Evolutionary conservation across 768 basidiomycete species (phyloP).

Genomic region (Gloeopeniophorella convolvens): DNA sequence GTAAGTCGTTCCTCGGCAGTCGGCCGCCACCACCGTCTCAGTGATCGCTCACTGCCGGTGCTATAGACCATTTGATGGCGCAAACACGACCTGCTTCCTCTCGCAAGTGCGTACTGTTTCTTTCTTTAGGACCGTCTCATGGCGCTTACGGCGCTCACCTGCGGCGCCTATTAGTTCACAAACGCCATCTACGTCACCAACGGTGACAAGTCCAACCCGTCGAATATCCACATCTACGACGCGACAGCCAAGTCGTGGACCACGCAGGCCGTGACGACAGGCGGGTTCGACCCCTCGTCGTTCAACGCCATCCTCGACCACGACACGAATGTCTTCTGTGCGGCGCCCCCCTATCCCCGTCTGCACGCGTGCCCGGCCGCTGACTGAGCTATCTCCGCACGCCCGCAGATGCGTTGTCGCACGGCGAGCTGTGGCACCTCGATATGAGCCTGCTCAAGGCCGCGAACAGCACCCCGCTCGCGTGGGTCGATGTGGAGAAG

Average conservation of each 20-base stretch:
- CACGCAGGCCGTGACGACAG: slow-evolving; percentile 52
- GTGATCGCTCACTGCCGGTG: neutral
- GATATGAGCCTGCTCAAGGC: slow-evolving; percentile 61
- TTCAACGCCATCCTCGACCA: slow-evolving; percentile 82
- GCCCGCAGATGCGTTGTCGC: slow-evolving; percentile 58
- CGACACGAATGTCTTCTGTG: slow-evolving; percentile 89
- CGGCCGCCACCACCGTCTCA: neutral
- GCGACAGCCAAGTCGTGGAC: slow-evolving; percentile 70
- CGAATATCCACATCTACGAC: slow-evolving; percentile 76
- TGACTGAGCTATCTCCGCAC: neutral
- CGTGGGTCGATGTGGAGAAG: slow-evolving; percentile 59
- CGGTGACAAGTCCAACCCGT: slow-evolving; percentile 63
- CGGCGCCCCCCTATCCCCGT: slow-evolving; percentile 22
- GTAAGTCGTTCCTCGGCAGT: slow-evolving; percentile 51
- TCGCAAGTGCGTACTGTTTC: slow-evolving; percentile 43
- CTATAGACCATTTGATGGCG: slow-evolving; percentile 56
- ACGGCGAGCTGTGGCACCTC: slow-evolving; percentile 58
- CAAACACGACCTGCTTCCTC: slow-evolving; percentile 64
- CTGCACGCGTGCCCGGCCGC: neutral
- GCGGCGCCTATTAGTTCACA: slow-evolving; percentile 44
- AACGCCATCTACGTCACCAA: slow-evolving; percentile 85
- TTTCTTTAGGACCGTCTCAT: neutral
- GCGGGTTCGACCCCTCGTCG: slow-evolving; percentile 53
- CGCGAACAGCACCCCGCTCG: slow-evolving; percentile 49
- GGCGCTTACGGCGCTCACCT: neutral